Evolutionary conservation across 106 monocot genomes (phyloP).

Genomic region (Hemerocallis citrina): DNA sequence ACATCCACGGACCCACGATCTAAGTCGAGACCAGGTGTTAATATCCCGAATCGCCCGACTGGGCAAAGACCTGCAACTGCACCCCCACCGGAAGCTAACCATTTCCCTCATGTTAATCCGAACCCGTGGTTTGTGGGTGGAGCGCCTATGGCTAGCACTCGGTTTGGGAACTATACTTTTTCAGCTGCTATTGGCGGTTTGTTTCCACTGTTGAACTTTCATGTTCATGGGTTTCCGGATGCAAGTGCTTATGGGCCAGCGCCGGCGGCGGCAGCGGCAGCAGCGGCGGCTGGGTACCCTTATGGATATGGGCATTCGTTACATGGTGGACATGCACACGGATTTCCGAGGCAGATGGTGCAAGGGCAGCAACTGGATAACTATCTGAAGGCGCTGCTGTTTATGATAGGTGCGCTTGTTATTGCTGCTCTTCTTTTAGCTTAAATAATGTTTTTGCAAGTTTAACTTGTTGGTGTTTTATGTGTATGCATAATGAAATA

Average conservation of each 20-base stretch:
- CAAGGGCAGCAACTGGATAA: conserved; percentile 34
- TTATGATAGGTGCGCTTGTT: conserved; percentile 44
- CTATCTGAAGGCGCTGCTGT: conserved; percentile 34
- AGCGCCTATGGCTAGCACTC: conserved; percentile 15
- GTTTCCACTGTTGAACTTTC: conserved; percentile 47
- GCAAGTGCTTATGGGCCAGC: conserved; percentile 38
- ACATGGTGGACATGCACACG: conserved; percentile 36
- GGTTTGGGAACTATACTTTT: conserved; percentile 58
- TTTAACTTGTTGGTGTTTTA: background rate
- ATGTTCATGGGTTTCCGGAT: conserved; percentile 56
- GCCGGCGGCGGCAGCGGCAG: too few relatives aligned
- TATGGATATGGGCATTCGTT: conserved; percentile 40
- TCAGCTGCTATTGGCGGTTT: conserved; percentile 56
- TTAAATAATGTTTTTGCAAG: conserved; percentile 6
- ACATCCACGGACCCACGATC: conserved; percentile 48
- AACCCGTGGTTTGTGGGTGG: conserved; percentile 47
- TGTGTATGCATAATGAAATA: conserved; percentile 5
- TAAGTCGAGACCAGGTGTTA: conserved; percentile 32
- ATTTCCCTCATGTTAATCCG: conserved; percentile 33
- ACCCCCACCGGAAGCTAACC: conserved; percentile 34
- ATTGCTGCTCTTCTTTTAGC: conserved; percentile 30
- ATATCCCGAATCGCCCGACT: conserved; percentile 62
- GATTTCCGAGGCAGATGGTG: conserved; percentile 17
- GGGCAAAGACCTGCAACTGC: conserved; percentile 59
- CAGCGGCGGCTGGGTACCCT: conserved; percentile 30